Percentiles rank a stretch among this genome's conserved stretches.
phyloP scores from a whole-genome alignment of 257 asterid species.

The Solanum gracilifrons region DNA sequence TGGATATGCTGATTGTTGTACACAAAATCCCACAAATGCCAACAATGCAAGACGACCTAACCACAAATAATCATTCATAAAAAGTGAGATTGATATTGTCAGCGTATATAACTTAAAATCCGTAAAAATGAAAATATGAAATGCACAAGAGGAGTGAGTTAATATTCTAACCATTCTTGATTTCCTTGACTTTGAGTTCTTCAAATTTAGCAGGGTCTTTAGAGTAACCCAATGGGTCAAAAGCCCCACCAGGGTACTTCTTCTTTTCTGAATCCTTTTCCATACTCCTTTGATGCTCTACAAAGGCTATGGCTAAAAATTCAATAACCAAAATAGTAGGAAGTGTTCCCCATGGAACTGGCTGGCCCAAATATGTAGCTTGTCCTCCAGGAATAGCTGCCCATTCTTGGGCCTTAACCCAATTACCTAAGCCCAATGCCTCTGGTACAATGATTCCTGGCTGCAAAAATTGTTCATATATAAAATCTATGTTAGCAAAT shows the following conservation, averaged over 20 bases:
- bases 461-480: constrained; percentile 18
- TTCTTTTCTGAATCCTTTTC: constrained; percentile 87
- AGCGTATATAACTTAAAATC: background rate
- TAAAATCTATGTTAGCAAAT: background rate
- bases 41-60: constrained; percentile 73
- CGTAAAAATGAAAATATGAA: background rate
- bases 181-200: constrained; percentile 80
- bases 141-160: background rate
- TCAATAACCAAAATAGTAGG: constrained; percentile 85
- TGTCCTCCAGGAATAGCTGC: constrained; percentile 95
- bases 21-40: constrained; percentile 83
- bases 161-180: constrained; percentile 56
- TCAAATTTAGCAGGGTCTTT: constrained; percentile 69
- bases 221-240: constrained; percentile 88
- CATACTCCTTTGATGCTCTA: constrained; percentile 89
- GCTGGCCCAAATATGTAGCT: constrained; percentile 86
- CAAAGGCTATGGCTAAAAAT: constrained; percentile 77
- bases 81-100: background rate
- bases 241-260: constrained; percentile 98
- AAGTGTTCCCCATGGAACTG: constrained; percentile 94
- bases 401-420: constrained; percentile 99
- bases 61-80: background rate
- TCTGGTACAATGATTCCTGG: constrained; percentile 81
- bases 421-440: constrained; percentile 89
- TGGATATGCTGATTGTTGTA: constrained; percentile 83